Evolutionary conservation across 73 alveolate species (phyloP), one percentile per base, ranked within the genome.

Genomic region (Uronychia binucleata): DNA sequence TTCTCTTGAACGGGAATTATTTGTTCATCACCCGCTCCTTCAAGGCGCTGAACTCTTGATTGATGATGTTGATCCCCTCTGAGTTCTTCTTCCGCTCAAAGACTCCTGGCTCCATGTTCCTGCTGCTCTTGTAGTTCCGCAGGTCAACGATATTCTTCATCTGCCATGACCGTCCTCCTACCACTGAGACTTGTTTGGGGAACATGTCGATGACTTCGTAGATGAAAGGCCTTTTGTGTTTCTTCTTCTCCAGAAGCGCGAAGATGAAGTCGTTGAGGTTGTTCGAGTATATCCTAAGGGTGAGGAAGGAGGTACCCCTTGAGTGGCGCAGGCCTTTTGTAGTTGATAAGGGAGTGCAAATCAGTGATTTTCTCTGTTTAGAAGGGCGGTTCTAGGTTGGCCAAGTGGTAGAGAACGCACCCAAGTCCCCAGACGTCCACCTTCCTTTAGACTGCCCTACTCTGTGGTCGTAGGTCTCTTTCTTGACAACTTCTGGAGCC

Each of bases 401-500:
- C 74, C 80, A 77, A 33, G 31, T 77, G 80, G 74, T 85, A 85
- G 32, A 85, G 31, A 0, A 78, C 91, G 46, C 78, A 83, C 27
- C 91, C 91, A 26, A 85, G 76, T 13, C 81, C 86, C 86, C 86
- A 85, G 13, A 85, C 59, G 31, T 85, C 91, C 26, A 34, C 77
- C 58, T 46, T 11, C n/a, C 19, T 46, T 46, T 46, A 46, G 19
- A 46, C 19, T 46, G 5, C 67, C 67, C 5, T 46, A 46, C 67
- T 46, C 91, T 31, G 13, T 85, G 74, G 31, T 85, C 91, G 57
- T 85, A 85, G 28, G 67, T 30, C 76, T 85, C 86, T 13, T 85
- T 85, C 46, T 85, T 85, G 13, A 85, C 77, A 0, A 85, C 81
- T 46, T 85, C 91, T 31, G 95, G 95, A n/a, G 91, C 57, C 1